Evolutionary conservation across 106 monocot genomes (phyloP).

Genomic region (Dendrobium huoshanense): DNA sequence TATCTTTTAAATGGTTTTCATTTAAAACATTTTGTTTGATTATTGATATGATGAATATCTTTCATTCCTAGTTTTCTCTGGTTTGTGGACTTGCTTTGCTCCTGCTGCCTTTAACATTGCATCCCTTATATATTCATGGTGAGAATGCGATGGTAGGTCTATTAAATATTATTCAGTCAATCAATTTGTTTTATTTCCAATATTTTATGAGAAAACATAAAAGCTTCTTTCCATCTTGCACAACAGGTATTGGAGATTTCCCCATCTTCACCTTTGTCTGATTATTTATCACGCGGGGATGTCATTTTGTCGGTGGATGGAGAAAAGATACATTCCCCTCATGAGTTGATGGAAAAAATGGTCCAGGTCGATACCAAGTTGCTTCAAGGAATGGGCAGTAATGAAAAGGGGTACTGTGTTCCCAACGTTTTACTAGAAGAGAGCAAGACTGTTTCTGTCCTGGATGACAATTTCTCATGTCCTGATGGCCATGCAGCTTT

Average conservation of each 20-base stretch:
- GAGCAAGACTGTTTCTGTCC: conserved; percentile 11
- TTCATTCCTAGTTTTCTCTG: conserved; percentile 55
- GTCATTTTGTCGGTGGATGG: conserved; percentile 64
- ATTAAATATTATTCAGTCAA: not conserved
- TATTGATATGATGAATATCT: not conserved
- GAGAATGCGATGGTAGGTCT: conserved; percentile 59
- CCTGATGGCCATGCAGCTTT: conserved; percentile 59
- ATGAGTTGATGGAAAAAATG: conserved; percentile 53
- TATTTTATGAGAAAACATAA: not conserved
- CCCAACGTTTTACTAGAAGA: conserved; percentile 44
- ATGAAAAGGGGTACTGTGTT: conserved; percentile 71
- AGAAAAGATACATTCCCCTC: conserved; percentile 35
- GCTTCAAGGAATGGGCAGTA: not conserved
- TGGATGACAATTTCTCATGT: conserved; percentile 41
- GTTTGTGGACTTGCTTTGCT: conserved; percentile 45
- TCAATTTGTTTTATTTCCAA: conserved; percentile 2
- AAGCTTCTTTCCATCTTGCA: conserved; percentile 1
- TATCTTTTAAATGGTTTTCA: too few relatives aligned
- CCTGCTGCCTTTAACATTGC: conserved; percentile 53
- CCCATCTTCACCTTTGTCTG: conserved; percentile 43
- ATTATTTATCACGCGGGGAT: conserved; percentile 53
- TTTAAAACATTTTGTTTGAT: not conserved
- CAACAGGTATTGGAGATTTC: conserved; percentile 65
- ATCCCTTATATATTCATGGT: conserved; percentile 57
- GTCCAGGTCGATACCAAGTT: conserved; percentile 24